These are phyloP conservation scores for Ustilago bromivora DNA, from an alignment of 1,284 basidiomycete genomes.

Conservation along the genomic window DNA sequence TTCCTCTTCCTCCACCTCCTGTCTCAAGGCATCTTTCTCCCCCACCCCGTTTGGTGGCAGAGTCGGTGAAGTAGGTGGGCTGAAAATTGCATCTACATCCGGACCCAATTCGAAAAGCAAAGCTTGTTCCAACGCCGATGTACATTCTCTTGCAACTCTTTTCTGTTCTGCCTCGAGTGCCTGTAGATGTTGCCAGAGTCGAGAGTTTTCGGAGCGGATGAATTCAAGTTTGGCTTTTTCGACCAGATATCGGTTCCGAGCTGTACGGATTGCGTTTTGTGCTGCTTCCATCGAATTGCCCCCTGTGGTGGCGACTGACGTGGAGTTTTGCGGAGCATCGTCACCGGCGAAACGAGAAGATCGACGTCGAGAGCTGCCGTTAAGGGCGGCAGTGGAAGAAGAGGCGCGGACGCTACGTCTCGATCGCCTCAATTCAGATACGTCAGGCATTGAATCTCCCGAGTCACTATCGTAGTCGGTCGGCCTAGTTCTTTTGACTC, in stretches of 20 bases:
- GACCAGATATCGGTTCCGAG: constrained; percentile 56
- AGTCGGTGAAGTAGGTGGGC: constrained; percentile 46
- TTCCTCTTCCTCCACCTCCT: constrained; percentile 15
- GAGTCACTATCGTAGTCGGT: constrained; percentile 50
- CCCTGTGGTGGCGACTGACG: background rate
- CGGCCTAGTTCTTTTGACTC: constrained; percentile 17
- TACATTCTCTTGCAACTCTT: constrained; percentile 24
- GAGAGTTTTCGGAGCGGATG: constrained; percentile 41
- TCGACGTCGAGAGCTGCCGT: constrained; percentile 23
- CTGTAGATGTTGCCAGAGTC: constrained; percentile 32
- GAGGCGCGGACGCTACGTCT: constrained; percentile 22
- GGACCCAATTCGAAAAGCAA: constrained; percentile 44
- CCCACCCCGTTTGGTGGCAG: background rate
- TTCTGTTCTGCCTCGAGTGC: constrained; percentile 33
- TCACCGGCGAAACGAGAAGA: constrained; percentile 29
- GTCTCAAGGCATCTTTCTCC: constrained; percentile 9
- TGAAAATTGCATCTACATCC: constrained; percentile 61
- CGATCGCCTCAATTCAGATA: constrained; percentile 14
- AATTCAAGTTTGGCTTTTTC: constrained; percentile 63
- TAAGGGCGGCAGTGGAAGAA: background rate
- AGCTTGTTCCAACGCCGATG: constrained; percentile 48
- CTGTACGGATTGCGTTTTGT: constrained; percentile 22
- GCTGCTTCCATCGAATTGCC: constrained; percentile 31
- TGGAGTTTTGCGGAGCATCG: background rate
- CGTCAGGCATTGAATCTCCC: constrained; percentile 33